Base-by-base conservation (phyloP, 2,329 filamentous ascomycete genomes). In the Akanthomyces uredinophilus region DNA sequence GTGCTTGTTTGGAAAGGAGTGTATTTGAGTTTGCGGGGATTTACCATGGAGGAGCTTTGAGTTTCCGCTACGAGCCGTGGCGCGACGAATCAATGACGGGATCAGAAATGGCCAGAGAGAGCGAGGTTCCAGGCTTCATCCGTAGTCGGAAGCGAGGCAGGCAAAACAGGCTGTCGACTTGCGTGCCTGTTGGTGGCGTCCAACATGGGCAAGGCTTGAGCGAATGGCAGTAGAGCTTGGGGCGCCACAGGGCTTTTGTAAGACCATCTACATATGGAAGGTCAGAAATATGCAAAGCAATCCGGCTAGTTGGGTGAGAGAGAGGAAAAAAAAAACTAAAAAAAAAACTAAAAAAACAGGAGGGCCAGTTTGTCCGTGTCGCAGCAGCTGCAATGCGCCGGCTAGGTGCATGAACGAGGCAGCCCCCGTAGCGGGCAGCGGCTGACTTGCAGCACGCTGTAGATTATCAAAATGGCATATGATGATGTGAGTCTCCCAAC, bases 131-230 rank as follows among this genome's bases (percentile, higher is more conserved):
- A 44, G 32, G 32, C 32, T 10, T 37, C 27, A 6, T 29, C 27
- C 27, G 27, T 29, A 29, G 27, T 29, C 27, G 27, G 27, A 5
- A 29, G 27, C 27, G 27, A 29, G 29, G 32, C 32, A 35, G 32
- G 32, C 32, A 35, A 35, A 35, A 35, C 32, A 35, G 32, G 32
- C 32, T 35, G 32, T 35, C 32, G 32, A 35, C 32, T 43, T 54
- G 39, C 52, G 37, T 43, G 53, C 53, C 54, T 56, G 39, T 35
- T 35, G 54, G 41, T 56, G 27, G 54, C 54, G 39, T 56, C n/a
- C 27, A 24, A 14, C 20, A 16, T 35, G 32, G 32, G 32, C 32
- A 35, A 2, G 32, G 32, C 32, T 35, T 35, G 32, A 35, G 39
- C 37, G 39, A 56, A 11, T 41, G 22, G 39, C n/a, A 46, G 53